Percentiles rank a stretch among this genome's conserved stretches.
These are phyloP conservation scores for Geotrichum candidum DNA, from an alignment of 1,139 yeast genomes.

Conservation along the genomic window DNA sequence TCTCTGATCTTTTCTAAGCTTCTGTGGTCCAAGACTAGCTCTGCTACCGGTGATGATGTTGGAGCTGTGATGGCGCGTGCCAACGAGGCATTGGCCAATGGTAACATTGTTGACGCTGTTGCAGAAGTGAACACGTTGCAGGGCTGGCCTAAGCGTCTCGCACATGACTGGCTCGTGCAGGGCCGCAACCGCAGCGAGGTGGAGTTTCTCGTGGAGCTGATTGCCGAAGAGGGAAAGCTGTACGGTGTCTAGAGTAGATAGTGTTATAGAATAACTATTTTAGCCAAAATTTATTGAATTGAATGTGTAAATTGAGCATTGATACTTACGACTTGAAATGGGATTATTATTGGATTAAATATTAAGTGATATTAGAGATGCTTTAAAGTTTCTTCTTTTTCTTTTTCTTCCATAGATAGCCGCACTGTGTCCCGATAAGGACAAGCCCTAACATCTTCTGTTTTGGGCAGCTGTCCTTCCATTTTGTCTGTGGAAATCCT, in stretches of 20 bases:
- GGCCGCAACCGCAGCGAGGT: constrained; percentile 86
- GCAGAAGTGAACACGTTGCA: constrained; percentile 85
- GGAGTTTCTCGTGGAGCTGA: constrained; percentile 64
- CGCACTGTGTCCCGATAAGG: neutral
- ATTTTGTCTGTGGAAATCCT: neutral
- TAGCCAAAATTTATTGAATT: neutral
- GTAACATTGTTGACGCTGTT: constrained; percentile 80
- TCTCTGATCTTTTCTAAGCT: constrained; percentile 75
- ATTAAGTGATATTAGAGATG: neutral
- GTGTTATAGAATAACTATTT: neutral
- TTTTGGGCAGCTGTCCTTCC: neutral
- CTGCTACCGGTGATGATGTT: constrained; percentile 73
- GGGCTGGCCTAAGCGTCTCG: constrained; percentile 89
- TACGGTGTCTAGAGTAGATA: neutral
- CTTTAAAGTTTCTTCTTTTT: neutral
- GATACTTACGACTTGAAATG: neutral
- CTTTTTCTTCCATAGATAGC: neutral
- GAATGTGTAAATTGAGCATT: neutral
- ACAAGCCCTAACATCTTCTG: neutral
- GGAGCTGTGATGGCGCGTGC: constrained; percentile 88
- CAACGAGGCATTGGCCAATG: constrained; percentile 64
- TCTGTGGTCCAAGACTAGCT: constrained; percentile 57
- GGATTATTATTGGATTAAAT: neutral
- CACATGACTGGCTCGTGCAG: constrained; percentile 84
- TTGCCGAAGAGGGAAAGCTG: constrained; percentile 45